Conservation (phyloP, 2,329 filamentous ascomycete species). For the Aspergillus uvarum region DNA sequence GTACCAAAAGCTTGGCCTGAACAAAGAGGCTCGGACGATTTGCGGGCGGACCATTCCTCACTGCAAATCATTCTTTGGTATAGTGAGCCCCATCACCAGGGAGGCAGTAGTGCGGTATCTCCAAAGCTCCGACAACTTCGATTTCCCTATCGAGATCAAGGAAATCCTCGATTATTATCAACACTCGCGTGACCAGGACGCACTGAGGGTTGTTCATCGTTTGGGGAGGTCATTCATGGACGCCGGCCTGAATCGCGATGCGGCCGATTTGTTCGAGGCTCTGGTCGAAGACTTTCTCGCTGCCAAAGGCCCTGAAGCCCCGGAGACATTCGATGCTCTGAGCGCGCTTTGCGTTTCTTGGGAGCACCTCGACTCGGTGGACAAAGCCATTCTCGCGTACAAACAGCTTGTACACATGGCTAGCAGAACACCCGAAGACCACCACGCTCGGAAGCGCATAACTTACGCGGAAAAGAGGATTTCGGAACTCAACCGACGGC, state of each 20-base stretch:
- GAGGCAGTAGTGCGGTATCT: slow-evolving; percentile 29
- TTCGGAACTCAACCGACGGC: slow-evolving; percentile 26
- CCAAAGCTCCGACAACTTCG: slow-evolving; percentile 29
- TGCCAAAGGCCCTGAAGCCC: slow-evolving; percentile 25
- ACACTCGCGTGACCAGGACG: slow-evolving; percentile 23
- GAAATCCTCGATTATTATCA: slow-evolving; percentile 30
- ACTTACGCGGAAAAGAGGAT: slow-evolving; percentile 30
- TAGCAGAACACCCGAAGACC: slow-evolving; percentile 22
- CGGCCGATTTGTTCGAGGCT: slow-evolving; percentile 26
- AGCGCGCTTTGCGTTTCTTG: slow-evolving; percentile 31
- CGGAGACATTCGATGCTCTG: slow-evolving; percentile 31
- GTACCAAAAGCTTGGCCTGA: slow-evolving; percentile 31
- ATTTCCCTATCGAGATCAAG: slow-evolving; percentile 30
- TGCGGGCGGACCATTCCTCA: slow-evolving; percentile 27
- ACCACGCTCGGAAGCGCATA: slow-evolving; percentile 28
- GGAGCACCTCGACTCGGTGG: slow-evolving; percentile 30
- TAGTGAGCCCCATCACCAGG: slow-evolving; percentile 24
- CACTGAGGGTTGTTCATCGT: slow-evolving; percentile 29
- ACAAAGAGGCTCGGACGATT: slow-evolving; percentile 28
- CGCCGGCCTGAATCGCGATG: slow-evolving; percentile 30
- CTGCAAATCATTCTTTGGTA: slow-evolving; percentile 27
- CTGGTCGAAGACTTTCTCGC: slow-evolving; percentile 29
- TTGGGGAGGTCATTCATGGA: slow-evolving; percentile 31
- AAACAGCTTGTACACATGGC: slow-evolving; percentile 30
- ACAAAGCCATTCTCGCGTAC: slow-evolving; percentile 32